Evolutionary conservation across 192 early-diverging fungal genomes (phyloP), one percentile per base, ranked within the genome.

Genomic region (Rhizophagus sp.): DNA sequence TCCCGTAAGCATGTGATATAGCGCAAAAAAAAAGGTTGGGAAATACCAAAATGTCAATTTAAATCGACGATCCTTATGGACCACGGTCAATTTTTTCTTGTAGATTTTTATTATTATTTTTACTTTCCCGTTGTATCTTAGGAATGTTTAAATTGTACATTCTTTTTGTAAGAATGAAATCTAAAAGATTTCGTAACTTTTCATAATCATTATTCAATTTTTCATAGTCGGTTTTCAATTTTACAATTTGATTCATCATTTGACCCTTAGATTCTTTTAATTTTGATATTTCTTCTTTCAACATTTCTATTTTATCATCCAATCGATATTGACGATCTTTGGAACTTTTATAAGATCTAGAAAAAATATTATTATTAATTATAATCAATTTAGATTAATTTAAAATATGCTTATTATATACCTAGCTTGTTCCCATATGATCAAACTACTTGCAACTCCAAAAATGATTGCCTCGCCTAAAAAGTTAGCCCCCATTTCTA

Each of bases 401-500:
- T 47, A 84, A 80, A 10, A 34, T 84, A 79, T 39, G 83, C 64
- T 62, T 79, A 81, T 73, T 62, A 76, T 80, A 62, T 90, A 91
- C 87, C 93, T 91, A 66, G 89, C 81, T 69, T 89, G 91, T 81
- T 95, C 94, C 15, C 89, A 85, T 47, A 94, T 83, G 65, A 95
- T 93, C 0, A 95, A 81, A 36, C 88, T 85, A n/a, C 87, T 89
- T 9, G 94, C 94, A 19, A 95, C 93, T 7, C 89, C 81, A 83
- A 95, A 95, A 61, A 95, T 91, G 75, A 95, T 89, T 4, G 91
- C 85, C 69, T 95, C 94, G 65, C 93, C 89, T 30, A 95, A 73
- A 79, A 95, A 95, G 83, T 95, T 94, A 33, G 94, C 94, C 10
- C 94, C 94, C 17, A 88, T 89, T 69, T 95, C 94, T n/a, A 95